These are phyloP conservation scores for Gonapodya prolifera DNA, from an alignment of 192 early-diverging fungal species.

Conservation along the genomic window DNA sequence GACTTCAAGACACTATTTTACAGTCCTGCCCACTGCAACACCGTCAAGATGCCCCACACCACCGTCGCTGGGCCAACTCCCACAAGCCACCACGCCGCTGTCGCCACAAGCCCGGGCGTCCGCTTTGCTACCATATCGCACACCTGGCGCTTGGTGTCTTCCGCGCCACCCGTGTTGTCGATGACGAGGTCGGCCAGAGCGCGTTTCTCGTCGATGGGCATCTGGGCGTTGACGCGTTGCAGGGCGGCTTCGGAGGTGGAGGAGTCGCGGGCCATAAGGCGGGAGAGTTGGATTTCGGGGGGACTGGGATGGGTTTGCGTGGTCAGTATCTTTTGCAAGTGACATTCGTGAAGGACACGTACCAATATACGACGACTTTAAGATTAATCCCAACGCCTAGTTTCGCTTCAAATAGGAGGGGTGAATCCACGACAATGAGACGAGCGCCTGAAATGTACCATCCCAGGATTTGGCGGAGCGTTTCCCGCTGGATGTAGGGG, in stretches of 20 bases:
- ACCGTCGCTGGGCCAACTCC: background rate
- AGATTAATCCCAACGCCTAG: slow-evolving; percentile 57
- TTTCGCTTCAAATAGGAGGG: slow-evolving; percentile 80
- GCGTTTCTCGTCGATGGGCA: slow-evolving; percentile 66
- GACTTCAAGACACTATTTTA: background rate
- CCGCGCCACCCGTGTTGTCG: slow-evolving; percentile 61
- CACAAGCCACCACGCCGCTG: background rate
- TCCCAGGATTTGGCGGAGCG: slow-evolving; percentile 49
- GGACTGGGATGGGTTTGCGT: slow-evolving; percentile 32
- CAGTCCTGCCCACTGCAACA: background rate
- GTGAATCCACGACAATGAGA: slow-evolving; percentile 77
- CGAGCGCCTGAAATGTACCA: slow-evolving; percentile 55
- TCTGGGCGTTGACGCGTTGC: slow-evolving; percentile 67
- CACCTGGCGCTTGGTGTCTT: slow-evolving; percentile 36
- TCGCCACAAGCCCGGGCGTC: slow-evolving; percentile 6
- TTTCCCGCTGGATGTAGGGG: slow-evolving; percentile 73
- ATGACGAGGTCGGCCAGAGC: slow-evolving; percentile 68
- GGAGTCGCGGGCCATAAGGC: slow-evolving; percentile 61
- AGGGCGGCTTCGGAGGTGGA: slow-evolving; percentile 49
- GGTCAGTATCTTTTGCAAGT: background rate
- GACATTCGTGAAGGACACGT: slow-evolving; percentile 1
- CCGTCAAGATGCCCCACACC: background rate
- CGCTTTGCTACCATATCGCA: slow-evolving; percentile 14
- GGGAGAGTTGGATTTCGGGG: slow-evolving; percentile 50
- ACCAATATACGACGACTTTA: slow-evolving; percentile 75